Evolutionary conservation across 129 eudicot genomes (phyloP).

Genomic region (Heracleum sosnowskyi): DNA sequence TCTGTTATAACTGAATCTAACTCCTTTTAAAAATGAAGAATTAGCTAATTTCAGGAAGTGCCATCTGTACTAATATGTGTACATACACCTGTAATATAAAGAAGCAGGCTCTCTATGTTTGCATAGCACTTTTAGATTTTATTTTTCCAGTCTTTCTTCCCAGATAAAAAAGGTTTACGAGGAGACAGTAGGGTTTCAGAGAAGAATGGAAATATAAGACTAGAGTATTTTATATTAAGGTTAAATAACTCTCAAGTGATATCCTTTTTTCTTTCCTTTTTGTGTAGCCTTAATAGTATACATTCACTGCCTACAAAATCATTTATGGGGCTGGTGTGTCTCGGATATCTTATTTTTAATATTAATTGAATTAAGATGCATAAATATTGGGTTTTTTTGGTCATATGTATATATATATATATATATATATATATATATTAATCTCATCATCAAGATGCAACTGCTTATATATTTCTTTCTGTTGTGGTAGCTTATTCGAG

Average conservation of each 20-base stretch:
- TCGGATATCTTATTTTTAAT: background rate
- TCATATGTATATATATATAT: too few relatives aligned
- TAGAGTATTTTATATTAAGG: background rate
- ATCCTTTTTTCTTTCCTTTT: background rate
- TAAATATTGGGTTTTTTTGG: background rate
- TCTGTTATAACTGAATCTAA: background rate
- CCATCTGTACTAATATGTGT: background rate
- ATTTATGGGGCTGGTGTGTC: background rate
- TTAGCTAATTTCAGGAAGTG: background rate
- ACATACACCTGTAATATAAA: background rate
- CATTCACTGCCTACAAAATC: background rate
- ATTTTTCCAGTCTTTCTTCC: background rate
- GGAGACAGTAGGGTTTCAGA: background rate
- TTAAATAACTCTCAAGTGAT: background rate
- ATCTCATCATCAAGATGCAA: background rate
- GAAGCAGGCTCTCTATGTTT: background rate
- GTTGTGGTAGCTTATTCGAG: constrained; percentile 54
- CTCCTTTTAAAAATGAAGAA: background rate
- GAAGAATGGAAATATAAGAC: background rate
- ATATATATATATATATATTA: too few relatives aligned
- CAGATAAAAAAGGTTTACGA: background rate
- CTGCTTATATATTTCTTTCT: background rate
- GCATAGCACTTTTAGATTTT: background rate
- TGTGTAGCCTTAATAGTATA: background rate
- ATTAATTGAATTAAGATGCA: background rate